Percentiles rank a stretch among this genome's conserved stretches.
These are phyloP conservation scores for Withania somnifera DNA, from an alignment of 305 asterid species.

Conservation along the genomic window DNA sequence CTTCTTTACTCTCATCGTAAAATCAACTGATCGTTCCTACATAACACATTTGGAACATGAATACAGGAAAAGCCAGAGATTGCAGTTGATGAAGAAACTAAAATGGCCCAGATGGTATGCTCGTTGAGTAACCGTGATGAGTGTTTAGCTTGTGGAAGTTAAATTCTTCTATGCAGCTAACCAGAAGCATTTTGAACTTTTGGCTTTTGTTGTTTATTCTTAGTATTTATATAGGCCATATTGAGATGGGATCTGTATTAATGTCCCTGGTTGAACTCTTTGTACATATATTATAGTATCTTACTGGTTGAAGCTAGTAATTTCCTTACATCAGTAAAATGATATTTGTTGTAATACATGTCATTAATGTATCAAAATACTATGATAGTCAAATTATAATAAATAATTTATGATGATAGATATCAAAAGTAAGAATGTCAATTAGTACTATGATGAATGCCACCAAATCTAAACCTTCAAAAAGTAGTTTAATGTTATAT, in stretches of 20 bases:
- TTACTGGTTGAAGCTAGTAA: background rate
- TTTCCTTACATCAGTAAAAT: background rate
- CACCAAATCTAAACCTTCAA: no score
- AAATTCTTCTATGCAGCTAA: background rate
- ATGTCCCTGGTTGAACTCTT: background rate
- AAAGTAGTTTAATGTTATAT: no score
- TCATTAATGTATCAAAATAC: background rate
- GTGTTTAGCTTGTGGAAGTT: conserved; percentile 88
- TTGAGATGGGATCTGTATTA: background rate
- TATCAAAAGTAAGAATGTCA: no score
- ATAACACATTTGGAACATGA: no score
- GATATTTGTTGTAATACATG: background rate
- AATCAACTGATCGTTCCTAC: no score
- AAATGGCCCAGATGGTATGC: conserved; percentile 79
- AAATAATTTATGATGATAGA: no score
- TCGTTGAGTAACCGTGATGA: conserved; percentile 66
- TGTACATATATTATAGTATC: background rate
- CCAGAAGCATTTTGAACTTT: background rate
- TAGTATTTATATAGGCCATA: background rate
- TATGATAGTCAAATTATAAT: no score
- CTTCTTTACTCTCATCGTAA: background rate
- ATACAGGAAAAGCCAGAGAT: conserved; percentile 42
- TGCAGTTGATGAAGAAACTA: conserved; percentile 36
- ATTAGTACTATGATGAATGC: no score
- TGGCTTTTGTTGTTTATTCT: background rate